A percentile compares a stretch with the other conserved stretches of the same genome.
These are phyloP conservation scores for Metschnikowia matae DNA, from an alignment of 805 yeast species.

Conservation along the genomic window DNA sequence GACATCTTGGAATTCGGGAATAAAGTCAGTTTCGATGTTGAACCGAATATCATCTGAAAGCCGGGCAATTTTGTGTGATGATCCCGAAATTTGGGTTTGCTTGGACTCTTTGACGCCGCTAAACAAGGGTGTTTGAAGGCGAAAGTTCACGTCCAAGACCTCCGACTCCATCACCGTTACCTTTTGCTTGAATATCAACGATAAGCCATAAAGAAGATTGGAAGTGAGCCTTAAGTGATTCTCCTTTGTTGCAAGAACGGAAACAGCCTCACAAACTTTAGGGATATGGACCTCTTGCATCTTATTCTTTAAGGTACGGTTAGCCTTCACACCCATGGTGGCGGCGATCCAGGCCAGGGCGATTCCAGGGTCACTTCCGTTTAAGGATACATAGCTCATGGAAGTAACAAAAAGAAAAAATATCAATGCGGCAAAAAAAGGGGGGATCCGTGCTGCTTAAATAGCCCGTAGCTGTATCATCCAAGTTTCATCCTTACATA, in stretches of 20 bases:
- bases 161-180: constrained; percentile 43
- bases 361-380: constrained; percentile 11
- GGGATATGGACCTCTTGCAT: constrained; percentile 41
- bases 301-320: constrained; percentile 27
- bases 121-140: constrained; percentile 1
- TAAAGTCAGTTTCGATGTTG: constrained; percentile 23
- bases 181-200: constrained; percentile 47
- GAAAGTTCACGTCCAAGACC: constrained; percentile 9
- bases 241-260: constrained; percentile 14
- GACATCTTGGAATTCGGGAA: constrained; percentile 3
- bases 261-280: constrained; percentile 30
- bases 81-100: neutral
- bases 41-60: constrained; percentile 26
- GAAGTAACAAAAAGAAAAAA: neutral
- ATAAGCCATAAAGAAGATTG: constrained; percentile 45
- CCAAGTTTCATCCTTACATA: neutral
- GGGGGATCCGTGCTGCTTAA: neutral
- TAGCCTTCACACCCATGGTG: constrained; percentile 35
- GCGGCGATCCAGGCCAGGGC: constrained; percentile 37
- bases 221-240: constrained; percentile 34
- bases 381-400: neutral
- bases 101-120: neutral
- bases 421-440: neutral
- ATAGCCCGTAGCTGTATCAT: neutral
- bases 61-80: neutral